Conservation (phyloP, 2,329 filamentous ascomycete species). For the Chaetomiaceae sp. region DNA sequence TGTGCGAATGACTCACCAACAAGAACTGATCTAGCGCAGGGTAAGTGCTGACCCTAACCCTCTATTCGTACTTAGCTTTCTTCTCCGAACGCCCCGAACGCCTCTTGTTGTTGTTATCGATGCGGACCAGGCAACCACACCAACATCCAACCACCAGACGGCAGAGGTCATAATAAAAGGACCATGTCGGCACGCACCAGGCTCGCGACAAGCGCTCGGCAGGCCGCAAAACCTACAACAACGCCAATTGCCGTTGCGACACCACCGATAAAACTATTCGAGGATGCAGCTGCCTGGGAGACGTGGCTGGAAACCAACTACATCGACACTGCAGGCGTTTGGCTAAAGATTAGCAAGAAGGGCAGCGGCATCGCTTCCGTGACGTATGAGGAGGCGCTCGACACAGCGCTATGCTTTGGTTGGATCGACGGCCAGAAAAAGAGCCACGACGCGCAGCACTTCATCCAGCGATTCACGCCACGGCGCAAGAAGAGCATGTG, state of each 20-base stretch:
- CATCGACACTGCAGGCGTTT: slow-evolving; percentile 36
- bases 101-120: neutral
- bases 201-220: slow-evolving; percentile 4
- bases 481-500: slow-evolving; percentile 52
- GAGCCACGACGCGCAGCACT: slow-evolving; percentile 43
- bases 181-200: slow-evolving; percentile 9
- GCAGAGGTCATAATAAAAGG: neutral
- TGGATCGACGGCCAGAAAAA: slow-evolving; percentile 59
- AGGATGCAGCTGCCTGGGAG: slow-evolving; percentile 31
- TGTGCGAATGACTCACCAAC: too few relatives aligned
- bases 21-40: too few relatives aligned
- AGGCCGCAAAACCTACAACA: neutral
- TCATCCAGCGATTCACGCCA: slow-evolving; percentile 55
- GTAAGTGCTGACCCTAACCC: too few relatives aligned
- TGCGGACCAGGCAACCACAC: neutral
- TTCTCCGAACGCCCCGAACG: too few relatives aligned
- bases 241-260: neutral
- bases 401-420: slow-evolving; percentile 55
- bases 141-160: neutral
- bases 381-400: slow-evolving; percentile 49
- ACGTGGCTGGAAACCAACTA: slow-evolving; percentile 40
- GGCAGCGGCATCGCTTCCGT: slow-evolving; percentile 40
- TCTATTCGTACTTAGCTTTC: too few relatives aligned
- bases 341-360: slow-evolving; percentile 49
- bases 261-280: slow-evolving; percentile 29